Evolutionary conservation across 2,329 filamentous ascomycete genomes (phyloP).

Genomic region (Corynespora cassiicola): DNA sequence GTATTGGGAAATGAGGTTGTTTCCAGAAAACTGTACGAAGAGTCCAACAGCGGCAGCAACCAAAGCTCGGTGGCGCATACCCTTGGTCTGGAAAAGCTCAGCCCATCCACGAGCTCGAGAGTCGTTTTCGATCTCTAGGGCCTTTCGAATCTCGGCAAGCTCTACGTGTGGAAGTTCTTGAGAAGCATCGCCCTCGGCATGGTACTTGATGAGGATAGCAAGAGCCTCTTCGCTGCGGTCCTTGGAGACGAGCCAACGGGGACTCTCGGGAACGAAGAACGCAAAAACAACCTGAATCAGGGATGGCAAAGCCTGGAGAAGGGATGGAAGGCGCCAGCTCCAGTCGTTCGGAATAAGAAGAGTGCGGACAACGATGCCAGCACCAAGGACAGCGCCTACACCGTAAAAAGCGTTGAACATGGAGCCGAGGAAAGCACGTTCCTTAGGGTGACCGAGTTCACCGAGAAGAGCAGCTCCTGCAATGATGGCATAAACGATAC

Average conservation of each 20-base stretch:
- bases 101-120: constrained; percentile 60
- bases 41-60: constrained; percentile 69
- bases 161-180: constrained; percentile 68
- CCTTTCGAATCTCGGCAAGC: constrained; percentile 70
- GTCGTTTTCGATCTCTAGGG: constrained; percentile 64
- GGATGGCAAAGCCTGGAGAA: constrained; percentile 69
- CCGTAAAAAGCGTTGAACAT: constrained; percentile 75
- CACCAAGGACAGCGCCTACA: constrained; percentile 62
- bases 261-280: constrained; percentile 68
- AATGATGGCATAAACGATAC: constrained; percentile 70
- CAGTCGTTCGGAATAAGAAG: constrained; percentile 64
- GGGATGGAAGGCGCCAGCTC: constrained; percentile 71
- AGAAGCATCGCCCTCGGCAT: constrained; percentile 65
- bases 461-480: constrained; percentile 68
- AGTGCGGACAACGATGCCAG: constrained; percentile 70
- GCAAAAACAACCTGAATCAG: constrained; percentile 69
- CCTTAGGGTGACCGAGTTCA: constrained; percentile 72
- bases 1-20: constrained; percentile 69
- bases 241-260: constrained; percentile 69
- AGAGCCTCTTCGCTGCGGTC: constrained; percentile 69
- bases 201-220: constrained; percentile 67
- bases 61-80: constrained; percentile 69
- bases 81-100: constrained; percentile 67
- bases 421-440: constrained; percentile 69
- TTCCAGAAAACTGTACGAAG: constrained; percentile 72